A percentile compares a stretch with the other conserved stretches of the same genome.
These are phyloP conservation scores for Eutrema yunnanense DNA, from an alignment of 345 rosid genomes.

Conservation along the genomic window DNA sequence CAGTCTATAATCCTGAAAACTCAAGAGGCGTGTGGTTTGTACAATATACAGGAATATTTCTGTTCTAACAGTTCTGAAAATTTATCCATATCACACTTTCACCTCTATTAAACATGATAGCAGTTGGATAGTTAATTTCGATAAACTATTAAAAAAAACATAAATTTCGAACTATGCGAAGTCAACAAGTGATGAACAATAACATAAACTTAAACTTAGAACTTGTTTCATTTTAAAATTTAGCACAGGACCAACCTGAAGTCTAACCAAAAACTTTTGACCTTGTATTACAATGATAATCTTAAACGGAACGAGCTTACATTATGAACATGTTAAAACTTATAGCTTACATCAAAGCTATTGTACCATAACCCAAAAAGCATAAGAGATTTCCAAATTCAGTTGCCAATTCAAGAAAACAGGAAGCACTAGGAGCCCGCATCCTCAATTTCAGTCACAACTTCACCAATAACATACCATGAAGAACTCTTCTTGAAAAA, in stretches of 20 bases:
- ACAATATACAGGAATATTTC: too few relatives aligned
- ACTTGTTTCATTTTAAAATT: constrained; percentile 29
- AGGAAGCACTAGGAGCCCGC: too few relatives aligned
- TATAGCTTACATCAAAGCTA: constrained; percentile 37
- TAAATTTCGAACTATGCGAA: constrained; percentile 60
- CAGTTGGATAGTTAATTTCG: too few relatives aligned
- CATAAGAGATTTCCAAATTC: constrained; percentile 19
- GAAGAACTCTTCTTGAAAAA: neutral
- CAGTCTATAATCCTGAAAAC: too few relatives aligned
- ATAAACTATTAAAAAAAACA: too few relatives aligned
- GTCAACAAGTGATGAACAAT: constrained; percentile 45
- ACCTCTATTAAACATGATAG: too few relatives aligned
- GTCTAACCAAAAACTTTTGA: constrained; percentile 41
- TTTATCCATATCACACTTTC: too few relatives aligned
- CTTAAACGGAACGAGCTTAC: constrained; percentile 64
- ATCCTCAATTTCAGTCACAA: too few relatives aligned
- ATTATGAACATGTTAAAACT: constrained; percentile 63
- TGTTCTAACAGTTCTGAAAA: too few relatives aligned
- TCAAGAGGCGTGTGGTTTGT: too few relatives aligned
- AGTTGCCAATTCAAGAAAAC: constrained; percentile 12
- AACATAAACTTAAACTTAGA: constrained; percentile 32
- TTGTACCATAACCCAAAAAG: constrained; percentile 28
- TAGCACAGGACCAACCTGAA: constrained; percentile 44
- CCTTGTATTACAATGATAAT: constrained; percentile 58
- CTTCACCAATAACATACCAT: too few relatives aligned